phyloP scores from a whole-genome alignment of 768 basidiomycete species.

The Xerocomellus dryophilus region DNA sequence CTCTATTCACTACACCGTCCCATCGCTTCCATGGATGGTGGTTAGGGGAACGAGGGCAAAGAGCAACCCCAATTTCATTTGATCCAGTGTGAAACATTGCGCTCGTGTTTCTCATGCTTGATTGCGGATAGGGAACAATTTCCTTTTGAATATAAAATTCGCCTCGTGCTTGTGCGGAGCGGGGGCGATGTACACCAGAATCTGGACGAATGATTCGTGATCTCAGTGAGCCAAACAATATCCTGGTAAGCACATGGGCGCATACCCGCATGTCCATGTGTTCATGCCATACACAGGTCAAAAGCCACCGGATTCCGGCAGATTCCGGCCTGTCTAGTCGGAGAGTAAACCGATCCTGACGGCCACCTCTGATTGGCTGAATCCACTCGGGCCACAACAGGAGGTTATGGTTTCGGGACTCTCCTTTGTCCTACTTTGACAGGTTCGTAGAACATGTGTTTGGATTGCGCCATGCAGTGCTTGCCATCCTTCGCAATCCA shows the following conservation, averaged over 20 bases:
- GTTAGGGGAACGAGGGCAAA: constrained; percentile 86
- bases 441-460: neutral
- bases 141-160: constrained; percentile 2
- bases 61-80: constrained; percentile 36
- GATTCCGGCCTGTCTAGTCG: neutral
- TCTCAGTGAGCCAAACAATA: neutral
- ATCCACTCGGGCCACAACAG: neutral
- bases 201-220: neutral
- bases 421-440: constrained; percentile 11
- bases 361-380: neutral
- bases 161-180: neutral
- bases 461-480: constrained; percentile 3
- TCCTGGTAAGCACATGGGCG: neutral
- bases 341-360: neutral
- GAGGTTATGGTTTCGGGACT: neutral
- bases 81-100: constrained; percentile 18
- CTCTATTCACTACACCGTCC: constrained; percentile 76
- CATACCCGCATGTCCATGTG: no score
- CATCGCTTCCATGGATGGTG: constrained; percentile 46
- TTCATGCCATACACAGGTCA: neutral
- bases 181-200: neutral
- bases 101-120: constrained; percentile 14
- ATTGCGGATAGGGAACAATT: constrained; percentile 23
- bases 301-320: neutral
- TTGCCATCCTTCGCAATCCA: neutral